Base-by-base conservation (phyloP, 768 basidiomycete genomes). In the button mushroom (Agaricus bisporus) region DNA sequence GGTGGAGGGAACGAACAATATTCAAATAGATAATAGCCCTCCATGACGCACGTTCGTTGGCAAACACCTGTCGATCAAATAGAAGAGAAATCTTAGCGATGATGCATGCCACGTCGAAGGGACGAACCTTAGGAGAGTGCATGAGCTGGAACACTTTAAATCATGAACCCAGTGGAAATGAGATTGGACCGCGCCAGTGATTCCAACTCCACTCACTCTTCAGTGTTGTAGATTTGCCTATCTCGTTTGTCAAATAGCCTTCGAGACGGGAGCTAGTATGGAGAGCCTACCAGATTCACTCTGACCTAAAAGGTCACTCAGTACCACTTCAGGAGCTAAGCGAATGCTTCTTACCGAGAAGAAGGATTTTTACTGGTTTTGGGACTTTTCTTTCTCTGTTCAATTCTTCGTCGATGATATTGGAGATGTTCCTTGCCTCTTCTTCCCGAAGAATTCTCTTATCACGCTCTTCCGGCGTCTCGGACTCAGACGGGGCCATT, bases 201-300 rank as follows among this genome's bases (percentile, higher is more conserved):
- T 11, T 11, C 18, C 5, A 6, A 35, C 29, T 35, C 14, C 9
- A 42, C 48, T 48, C 20, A 51, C 18, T 48, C 22, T 48, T 57
- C 5, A 56, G 29, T 11, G 53, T 54, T 3, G 53, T 54, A 1
- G 53, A 54, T 35, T 54, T 54, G 2, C 53, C 53, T 54, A 8
- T 14, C 4, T 22, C 3, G 8, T 3, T 36, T 22, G 14, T 49
- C 25, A 5, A 52, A 44, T 15, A 43, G 51, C 10, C n/a, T 10
- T 20, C 25, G n/a, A 1, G 25, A 5, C 3, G 32, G 32, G 9
- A n/a, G 51, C 25, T 38, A n/a, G n/a, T n/a, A 48, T n/a, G 36
- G 15, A 51, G 1, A 35, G 63, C 78, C 50, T 68, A 88, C 87
- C 87, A 53, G 85, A 88, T 75, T 91, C 88, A 63, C 85, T 87